These are phyloP conservation scores for Cyberlindnera xishuangbannaensis DNA, from an alignment of 805 yeast genomes.

Conservation along the genomic window DNA sequence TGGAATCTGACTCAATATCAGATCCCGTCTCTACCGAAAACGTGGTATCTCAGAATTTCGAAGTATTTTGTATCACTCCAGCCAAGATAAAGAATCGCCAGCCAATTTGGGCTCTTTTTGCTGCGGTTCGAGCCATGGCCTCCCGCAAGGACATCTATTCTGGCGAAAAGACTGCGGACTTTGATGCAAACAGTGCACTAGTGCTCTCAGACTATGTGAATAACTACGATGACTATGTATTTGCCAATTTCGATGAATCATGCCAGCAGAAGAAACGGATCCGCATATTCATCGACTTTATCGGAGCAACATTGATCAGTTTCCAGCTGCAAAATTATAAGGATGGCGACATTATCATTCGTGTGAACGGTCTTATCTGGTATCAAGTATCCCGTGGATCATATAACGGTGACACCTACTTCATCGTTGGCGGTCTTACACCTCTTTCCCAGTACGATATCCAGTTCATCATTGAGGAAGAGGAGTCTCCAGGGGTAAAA, in stretches of 20 bases:
- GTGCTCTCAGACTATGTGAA: slow-evolving; percentile 20
- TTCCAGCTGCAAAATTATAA: slow-evolving; percentile 43
- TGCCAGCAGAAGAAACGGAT: slow-evolving; percentile 25
- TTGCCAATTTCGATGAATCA: slow-evolving; percentile 25
- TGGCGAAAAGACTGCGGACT: slow-evolving; percentile 28
- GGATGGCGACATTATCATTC: slow-evolving; percentile 36
- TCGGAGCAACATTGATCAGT: slow-evolving; percentile 46
- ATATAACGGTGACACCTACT: slow-evolving; percentile 39
- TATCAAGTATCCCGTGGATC: slow-evolving; percentile 53
- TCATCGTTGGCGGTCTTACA: slow-evolving; percentile 59
- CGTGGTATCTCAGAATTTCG: slow-evolving; percentile 24
- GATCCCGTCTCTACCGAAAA: slow-evolving; percentile 17
- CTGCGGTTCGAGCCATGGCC: slow-evolving; percentile 46
- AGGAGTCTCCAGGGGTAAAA: slow-evolving; percentile 22
- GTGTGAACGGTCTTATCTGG: slow-evolving; percentile 67
- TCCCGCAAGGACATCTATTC: slow-evolving; percentile 39
- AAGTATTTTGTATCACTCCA: slow-evolving; percentile 18
- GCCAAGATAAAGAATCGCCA: slow-evolving; percentile 28
- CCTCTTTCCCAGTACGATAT: slow-evolving; percentile 62
- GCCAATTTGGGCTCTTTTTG: slow-evolving; percentile 49
- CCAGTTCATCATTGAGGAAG: slow-evolving; percentile 33
- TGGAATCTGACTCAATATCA: slow-evolving; percentile 2
- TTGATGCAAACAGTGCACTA: slow-evolving; percentile 17
- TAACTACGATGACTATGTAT: slow-evolving; percentile 24
- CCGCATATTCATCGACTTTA: slow-evolving; percentile 40